Conservation (phyloP, 768 basidiomycete species). For the Lactarius sanguifluus region DNA sequence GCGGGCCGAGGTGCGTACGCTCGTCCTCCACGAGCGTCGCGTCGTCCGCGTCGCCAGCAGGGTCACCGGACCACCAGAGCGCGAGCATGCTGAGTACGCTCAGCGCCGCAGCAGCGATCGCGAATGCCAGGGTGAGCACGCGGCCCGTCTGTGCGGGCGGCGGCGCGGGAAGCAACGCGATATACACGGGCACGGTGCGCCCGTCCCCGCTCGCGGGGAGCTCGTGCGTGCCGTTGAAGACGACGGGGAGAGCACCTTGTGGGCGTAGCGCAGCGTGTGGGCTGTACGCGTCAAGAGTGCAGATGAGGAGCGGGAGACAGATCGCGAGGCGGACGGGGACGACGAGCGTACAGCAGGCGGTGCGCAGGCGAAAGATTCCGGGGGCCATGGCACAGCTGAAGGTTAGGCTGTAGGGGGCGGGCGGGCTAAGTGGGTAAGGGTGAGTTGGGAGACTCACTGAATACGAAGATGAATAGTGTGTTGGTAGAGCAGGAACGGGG, state of each 20-base stretch:
- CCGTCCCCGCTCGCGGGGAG: not conserved
- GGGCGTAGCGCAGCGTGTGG: constrained; percentile 10
- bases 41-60: constrained; percentile 8
- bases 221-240: constrained; percentile 3
- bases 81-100: constrained; percentile 21
- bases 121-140: constrained; percentile 22
- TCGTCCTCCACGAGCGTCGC: constrained; percentile 19
- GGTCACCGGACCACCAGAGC: constrained; percentile 15
- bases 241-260: not conserved
- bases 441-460: not conserved
- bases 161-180: constrained; percentile 8
- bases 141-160: constrained; percentile 6
- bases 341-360: constrained; percentile 25
- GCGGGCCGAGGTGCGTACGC: not conserved
- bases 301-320: constrained; percentile 28
- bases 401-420: constrained; percentile 8
- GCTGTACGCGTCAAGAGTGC: constrained; percentile 24
- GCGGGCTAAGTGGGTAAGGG: not conserved
- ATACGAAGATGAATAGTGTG: not conserved
- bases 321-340: constrained; percentile 28
- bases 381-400: constrained; percentile 11
- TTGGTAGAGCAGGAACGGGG: not conserved
- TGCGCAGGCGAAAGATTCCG: constrained; percentile 25
- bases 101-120: constrained; percentile 12
- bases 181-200: constrained; percentile 3